phyloP scores from a whole-genome alignment of 2,329 filamentous ascomycete species.

The Apiospora sp. region DNA sequence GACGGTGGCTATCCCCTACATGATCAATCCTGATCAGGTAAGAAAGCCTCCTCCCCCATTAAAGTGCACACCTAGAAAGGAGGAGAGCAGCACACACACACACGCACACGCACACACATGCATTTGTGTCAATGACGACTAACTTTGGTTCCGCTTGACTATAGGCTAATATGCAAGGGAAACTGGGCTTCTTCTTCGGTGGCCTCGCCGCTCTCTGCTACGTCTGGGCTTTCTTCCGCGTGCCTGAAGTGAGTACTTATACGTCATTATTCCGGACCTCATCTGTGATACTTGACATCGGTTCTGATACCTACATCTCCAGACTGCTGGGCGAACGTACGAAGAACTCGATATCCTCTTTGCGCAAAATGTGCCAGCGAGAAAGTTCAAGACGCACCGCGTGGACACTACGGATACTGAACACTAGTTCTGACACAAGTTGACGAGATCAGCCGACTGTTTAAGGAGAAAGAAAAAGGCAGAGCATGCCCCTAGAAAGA shows the following conservation, averaged over 20 bases:
- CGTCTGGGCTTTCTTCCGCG: slow-evolving; percentile 46
- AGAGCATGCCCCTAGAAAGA: neutral
- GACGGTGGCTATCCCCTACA: slow-evolving; percentile 53
- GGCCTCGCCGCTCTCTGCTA: slow-evolving; percentile 47
- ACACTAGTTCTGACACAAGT: neutral
- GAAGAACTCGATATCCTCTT: slow-evolving; percentile 44
- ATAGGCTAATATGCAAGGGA: slow-evolving; percentile 50
- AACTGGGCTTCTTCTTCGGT: slow-evolving; percentile 51
- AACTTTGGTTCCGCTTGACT: neutral
- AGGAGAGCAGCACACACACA: neutral
- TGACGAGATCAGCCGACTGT: too few species aligned
- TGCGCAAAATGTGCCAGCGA: slow-evolving; percentile 40
- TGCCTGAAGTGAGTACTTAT: slow-evolving; percentile 35
- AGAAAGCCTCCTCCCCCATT: neutral
- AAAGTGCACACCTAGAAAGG: neutral
- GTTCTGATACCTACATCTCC: neutral
- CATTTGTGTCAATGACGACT: neutral
- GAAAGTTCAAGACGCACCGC: slow-evolving; percentile 41
- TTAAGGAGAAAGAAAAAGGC: neutral
- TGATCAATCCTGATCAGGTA: slow-evolving; percentile 51
- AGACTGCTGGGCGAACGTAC: slow-evolving; percentile 38
- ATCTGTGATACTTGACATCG: too few species aligned
- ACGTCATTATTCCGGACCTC: neutral
- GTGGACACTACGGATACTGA: slow-evolving; percentile 31
- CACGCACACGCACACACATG: too few species aligned